phyloP scores from a whole-genome alignment of 2,329 filamentous ascomycete species.

The Triangularia verruculosa region DNA sequence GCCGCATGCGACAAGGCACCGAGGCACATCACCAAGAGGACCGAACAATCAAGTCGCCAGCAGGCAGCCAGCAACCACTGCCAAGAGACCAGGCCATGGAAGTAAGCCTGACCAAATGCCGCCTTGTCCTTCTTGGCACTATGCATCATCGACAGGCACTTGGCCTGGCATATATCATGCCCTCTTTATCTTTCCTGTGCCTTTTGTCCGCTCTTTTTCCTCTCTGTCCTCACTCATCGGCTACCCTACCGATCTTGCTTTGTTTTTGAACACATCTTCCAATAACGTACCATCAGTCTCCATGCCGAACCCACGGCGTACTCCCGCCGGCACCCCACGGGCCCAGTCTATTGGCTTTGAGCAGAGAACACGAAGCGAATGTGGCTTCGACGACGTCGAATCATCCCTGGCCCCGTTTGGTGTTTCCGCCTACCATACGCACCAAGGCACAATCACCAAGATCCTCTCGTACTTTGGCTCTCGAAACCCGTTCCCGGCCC shows the following conservation, averaged over 20 bases:
- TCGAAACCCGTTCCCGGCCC: slow-evolving; percentile 56
- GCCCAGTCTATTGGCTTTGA: slow-evolving; percentile 8
- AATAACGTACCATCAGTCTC: too few relatives aligned
- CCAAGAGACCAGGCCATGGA: background rate
- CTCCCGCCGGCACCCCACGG: slow-evolving; percentile 1
- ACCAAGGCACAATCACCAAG: slow-evolving; percentile 32
- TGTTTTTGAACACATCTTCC: background rate
- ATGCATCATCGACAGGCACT: background rate
- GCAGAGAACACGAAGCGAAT: slow-evolving; percentile 5
- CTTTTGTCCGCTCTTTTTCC: background rate
- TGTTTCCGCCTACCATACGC: slow-evolving; percentile 2
- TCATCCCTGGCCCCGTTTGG: slow-evolving; percentile 5
- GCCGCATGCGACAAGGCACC: background rate
- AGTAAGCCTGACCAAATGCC: background rate
- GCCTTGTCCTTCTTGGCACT: background rate
- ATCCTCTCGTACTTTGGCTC: slow-evolving; percentile 50
- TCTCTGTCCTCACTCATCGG: background rate
- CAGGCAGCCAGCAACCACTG: background rate
- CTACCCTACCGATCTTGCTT: background rate
- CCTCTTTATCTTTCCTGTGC: background rate
- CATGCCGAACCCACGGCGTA: slow-evolving; percentile 3
- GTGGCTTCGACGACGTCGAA: slow-evolving; percentile 1
- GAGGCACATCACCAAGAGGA: background rate
- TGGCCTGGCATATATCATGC: background rate
- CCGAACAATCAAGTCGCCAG: background rate